A percentile compares a stretch with the other conserved stretches of the same genome.
These are phyloP conservation scores for Drosera spatulata DNA, from an alignment of 179 eudicot genomes.

Conservation along the genomic window DNA sequence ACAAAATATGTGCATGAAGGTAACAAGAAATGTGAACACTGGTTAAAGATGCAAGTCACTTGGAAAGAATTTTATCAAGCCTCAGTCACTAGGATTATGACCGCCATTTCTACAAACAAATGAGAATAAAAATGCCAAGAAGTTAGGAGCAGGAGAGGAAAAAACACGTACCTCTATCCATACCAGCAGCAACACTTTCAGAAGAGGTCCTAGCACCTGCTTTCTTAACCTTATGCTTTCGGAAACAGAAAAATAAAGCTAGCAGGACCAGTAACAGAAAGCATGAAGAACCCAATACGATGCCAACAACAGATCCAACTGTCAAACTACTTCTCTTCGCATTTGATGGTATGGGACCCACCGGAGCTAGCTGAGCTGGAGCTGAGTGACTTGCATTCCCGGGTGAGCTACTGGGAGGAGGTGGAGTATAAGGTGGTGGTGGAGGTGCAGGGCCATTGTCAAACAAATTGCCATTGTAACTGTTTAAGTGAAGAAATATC, in stretches of 20 bases:
- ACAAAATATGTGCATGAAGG: neutral
- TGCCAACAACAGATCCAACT: conserved; percentile 65
- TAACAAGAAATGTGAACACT: too few relatives aligned
- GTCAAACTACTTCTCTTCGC: conserved; percentile 37
- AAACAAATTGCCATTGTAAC: conserved; percentile 76
- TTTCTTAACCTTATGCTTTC: conserved; percentile 47
- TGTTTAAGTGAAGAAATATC: conserved; percentile 17
- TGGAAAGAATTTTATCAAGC: neutral
- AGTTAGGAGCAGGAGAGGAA: neutral
- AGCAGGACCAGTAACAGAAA: conserved; percentile 42
- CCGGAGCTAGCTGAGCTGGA: conserved; percentile 28
- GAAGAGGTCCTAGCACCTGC: conserved; percentile 27
- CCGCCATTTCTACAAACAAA: neutral
- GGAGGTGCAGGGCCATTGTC: conserved; percentile 96
- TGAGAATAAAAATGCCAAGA: neutral
- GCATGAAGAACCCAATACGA: conserved; percentile 43
- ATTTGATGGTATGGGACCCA: conserved; percentile 33
- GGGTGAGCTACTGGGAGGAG: conserved; percentile 66
- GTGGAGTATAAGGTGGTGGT: conserved; percentile 79
- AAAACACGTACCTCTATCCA: conserved; percentile 41
- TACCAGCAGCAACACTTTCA: conserved; percentile 41
- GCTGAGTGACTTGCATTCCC: conserved; percentile 40
- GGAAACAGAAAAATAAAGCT: conserved; percentile 44
- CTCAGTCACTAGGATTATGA: neutral
- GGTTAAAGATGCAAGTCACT: neutral